These are phyloP conservation scores for Xylaria acuta DNA, from an alignment of 495 filamentous ascomycete species.

Conservation along the genomic window DNA sequence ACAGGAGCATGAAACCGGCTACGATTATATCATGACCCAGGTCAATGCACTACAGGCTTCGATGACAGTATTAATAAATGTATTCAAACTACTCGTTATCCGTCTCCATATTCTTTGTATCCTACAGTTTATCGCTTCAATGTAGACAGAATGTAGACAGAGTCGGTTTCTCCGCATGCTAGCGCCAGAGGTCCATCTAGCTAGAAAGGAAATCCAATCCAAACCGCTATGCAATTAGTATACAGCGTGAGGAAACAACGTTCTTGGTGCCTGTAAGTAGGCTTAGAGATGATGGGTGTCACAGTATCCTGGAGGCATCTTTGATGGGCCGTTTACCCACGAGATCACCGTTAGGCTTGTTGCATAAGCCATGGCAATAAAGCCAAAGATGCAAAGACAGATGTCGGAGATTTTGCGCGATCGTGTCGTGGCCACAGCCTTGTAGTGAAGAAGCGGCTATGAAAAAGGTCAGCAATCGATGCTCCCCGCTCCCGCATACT, in stretches of 20 bases:
- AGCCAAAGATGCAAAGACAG: constrained; percentile 76
- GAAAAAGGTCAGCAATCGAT: constrained; percentile 12
- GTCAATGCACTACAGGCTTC: not conserved
- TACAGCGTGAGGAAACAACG: constrained; percentile 12
- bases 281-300: constrained; percentile 39
- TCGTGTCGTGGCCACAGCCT: constrained; percentile 70
- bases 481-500: not conserved
- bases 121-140: constrained; percentile 16
- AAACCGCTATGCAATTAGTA: constrained; percentile 24
- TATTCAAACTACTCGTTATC: constrained; percentile 12
- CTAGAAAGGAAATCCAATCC: constrained; percentile 10
- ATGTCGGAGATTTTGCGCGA: constrained; percentile 74
- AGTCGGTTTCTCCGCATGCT: not conserved
- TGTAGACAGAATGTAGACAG: not conserved
- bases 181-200: not conserved
- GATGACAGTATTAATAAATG: not conserved
- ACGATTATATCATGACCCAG: not conserved
- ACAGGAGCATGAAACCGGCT: not conserved
- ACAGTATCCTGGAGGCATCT: constrained; percentile 56
- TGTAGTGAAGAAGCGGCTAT: constrained; percentile 87
- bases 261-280: constrained; percentile 26
- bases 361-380: constrained; percentile 87
- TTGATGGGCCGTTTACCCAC: constrained; percentile 65
- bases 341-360: constrained; percentile 81
- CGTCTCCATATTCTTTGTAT: not conserved